These are phyloP conservation scores for Medicago lupulina DNA, from an alignment of 306 rosid genomes.

Conservation along the genomic window DNA sequence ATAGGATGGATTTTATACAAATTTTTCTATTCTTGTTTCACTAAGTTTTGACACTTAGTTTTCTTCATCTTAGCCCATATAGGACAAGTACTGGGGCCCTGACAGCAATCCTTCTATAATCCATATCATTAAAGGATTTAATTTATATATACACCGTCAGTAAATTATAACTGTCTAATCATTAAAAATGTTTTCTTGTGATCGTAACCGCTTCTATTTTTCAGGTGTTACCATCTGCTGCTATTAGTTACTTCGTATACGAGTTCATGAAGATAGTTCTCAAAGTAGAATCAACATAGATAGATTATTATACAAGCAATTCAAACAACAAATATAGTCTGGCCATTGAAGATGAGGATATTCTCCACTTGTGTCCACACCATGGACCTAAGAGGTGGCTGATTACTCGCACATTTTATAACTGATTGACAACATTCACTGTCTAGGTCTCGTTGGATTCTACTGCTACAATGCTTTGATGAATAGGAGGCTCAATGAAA, in stretches of 20 bases:
- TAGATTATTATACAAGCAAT: constrained; percentile 45
- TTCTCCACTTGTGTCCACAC: not conserved
- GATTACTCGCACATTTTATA: constrained; percentile 12
- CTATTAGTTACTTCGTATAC: constrained; percentile 88
- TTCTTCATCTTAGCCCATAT: constrained; percentile 37
- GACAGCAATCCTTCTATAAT: constrained; percentile 17
- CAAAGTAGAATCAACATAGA: constrained; percentile 69
- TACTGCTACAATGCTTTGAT: not conserved
- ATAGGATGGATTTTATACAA: constrained; percentile 8
- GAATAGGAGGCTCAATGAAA: constrained; percentile 16
- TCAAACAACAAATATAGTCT: constrained; percentile 27
- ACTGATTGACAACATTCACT: not conserved
- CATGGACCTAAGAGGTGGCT: not conserved
- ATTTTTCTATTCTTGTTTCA: constrained; percentile 5
- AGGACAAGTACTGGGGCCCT: no score
- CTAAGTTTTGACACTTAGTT: constrained; percentile 20
- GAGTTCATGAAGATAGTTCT: constrained; percentile 96
- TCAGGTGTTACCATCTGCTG: constrained; percentile 97
- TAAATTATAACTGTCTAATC: not conserved
- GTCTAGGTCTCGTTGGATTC: not conserved
- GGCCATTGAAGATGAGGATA: constrained; percentile 24
- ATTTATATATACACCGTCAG: not conserved
- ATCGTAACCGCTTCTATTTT: not conserved
- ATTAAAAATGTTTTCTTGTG: no score
- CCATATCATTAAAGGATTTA: not conserved